Evolutionary conservation across 2,329 filamentous ascomycete genomes (phyloP).

Genomic region (Diaporthe citri): DNA sequence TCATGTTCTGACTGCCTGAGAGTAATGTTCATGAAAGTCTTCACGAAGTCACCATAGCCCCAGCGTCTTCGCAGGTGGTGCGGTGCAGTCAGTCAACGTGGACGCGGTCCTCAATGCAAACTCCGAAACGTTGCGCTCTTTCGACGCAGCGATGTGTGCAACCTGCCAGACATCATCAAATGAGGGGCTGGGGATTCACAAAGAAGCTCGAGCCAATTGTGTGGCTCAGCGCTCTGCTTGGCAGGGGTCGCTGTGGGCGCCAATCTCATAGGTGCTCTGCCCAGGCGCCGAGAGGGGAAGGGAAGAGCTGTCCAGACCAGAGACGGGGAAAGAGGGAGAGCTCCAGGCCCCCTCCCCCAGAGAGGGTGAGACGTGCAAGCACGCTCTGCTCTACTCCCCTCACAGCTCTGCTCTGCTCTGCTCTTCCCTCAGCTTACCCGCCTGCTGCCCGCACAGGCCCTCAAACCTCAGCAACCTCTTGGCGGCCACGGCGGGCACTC

Average conservation of each 20-base stretch:
- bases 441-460: neutral
- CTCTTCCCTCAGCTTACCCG: neutral
- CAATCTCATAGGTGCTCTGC: slow-evolving; percentile 27
- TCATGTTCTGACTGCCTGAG: neutral
- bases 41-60: neutral
- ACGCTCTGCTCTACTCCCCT: neutral
- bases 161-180: slow-evolving; percentile 10
- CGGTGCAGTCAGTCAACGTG: neutral
- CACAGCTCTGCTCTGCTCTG: neutral
- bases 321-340: neutral
- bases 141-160: slow-evolving; percentile 17
- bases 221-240: slow-evolving; percentile 20
- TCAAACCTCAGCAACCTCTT: neutral
- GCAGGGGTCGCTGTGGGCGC: slow-evolving; percentile 25
- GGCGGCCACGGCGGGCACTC: neutral
- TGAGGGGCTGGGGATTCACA: slow-evolving; percentile 37
- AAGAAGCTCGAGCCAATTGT: slow-evolving; percentile 30
- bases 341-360: slow-evolving; percentile 1
- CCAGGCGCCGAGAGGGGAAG: slow-evolving; percentile 11
- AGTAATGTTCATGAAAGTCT: neutral
- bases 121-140: slow-evolving; percentile 25
- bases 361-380: neutral
- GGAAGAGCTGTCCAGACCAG: neutral
- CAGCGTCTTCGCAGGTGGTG: neutral
- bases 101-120: neutral